Evolutionary conservation across 2,329 filamentous ascomycete species (phyloP), one percentile per base, ranked within the genome.

Genomic region (Fusarium nodosum): DNA sequence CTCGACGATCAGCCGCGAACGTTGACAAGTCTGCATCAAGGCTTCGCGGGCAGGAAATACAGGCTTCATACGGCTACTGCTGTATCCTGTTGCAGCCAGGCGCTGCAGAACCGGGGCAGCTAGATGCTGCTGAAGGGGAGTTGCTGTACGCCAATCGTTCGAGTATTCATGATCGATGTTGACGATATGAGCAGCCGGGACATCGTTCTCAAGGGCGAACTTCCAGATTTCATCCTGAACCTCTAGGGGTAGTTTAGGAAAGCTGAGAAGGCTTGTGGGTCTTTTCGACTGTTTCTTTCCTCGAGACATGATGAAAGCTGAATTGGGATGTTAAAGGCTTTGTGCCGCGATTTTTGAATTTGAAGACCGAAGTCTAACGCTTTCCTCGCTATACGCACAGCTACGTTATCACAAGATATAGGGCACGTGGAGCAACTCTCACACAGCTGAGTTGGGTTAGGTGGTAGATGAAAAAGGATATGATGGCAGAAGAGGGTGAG

Each of bases 171-270:
- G 11, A 11, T 2, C 10, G 5, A 44, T 13, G 15, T n/a, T 22
- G 4, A 31, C 7, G n/a, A 42, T 56, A 8, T 60, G 36, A 6
- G 36, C 57, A n/a, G n/a, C 51, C 3, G 46, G 39, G 18, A 15
- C 15, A 12, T 56, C 28, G 0, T 48, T 24, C 1, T 33, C 30
- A 3, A 64, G 12, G 10, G 31, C 11, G 0, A 24, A 2, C 7
- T 15, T 33, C 61, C 58, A 64, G 15, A 64, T 52, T 24, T 47
- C 30, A 20, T 64, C 61, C 3, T 64, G 58, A 3, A 63, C 2
- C 15, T 64, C 61, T 1, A 15, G 2, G 6, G 58, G 61, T 4
- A 64, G 34, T 7, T 15, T 38, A 7, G 16, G 28, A 7, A 64
- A 63, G 2, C 15, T 9, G 15, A 16, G 26, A 6, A 28, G 13